Evolutionary conservation across 345 rosid species (phyloP).

Genomic region (Conringia planisiliqua): DNA sequence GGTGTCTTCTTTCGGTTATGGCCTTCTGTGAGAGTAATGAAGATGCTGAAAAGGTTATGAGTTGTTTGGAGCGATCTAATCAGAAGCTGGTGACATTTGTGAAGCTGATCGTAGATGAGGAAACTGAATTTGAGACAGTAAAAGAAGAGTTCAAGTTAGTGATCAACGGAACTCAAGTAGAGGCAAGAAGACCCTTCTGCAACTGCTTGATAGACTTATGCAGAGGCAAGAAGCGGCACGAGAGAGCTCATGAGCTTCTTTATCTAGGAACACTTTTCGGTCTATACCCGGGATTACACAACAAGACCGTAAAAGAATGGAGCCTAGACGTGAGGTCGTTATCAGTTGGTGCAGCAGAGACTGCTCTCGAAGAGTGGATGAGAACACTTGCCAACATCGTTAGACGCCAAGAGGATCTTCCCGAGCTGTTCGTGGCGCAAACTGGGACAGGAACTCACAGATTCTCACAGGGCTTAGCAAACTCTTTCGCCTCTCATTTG

Average conservation of each 20-base stretch:
- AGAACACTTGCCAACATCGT: constrained; percentile 57
- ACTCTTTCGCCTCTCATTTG: constrained; percentile 66
- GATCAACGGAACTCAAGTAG: constrained; percentile 51
- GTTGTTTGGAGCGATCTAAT: constrained; percentile 66
- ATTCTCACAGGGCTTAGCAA: constrained; percentile 75
- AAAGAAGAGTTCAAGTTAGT: constrained; percentile 63
- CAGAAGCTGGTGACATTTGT: constrained; percentile 54
- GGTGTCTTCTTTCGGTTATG: constrained; percentile 77
- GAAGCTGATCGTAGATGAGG: constrained; percentile 47
- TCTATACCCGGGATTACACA: constrained; percentile 73
- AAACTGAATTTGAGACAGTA: constrained; percentile 41
- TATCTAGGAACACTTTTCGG: constrained; percentile 79
- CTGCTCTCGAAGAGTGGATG: constrained; percentile 94
- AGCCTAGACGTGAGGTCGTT: constrained; percentile 78
- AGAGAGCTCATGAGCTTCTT: constrained; percentile 82
- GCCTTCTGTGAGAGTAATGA: constrained; percentile 55
- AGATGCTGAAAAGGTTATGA: constrained; percentile 58
- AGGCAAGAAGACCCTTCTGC: constrained; percentile 83
- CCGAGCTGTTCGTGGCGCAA: constrained; percentile 66
- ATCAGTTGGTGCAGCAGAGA: constrained; percentile 81
- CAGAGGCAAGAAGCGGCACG: constrained; percentile 45
- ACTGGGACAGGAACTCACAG: constrained; percentile 84
- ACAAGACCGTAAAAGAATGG: constrained; percentile 70
- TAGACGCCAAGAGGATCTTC: constrained; percentile 63
- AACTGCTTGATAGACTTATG: constrained; percentile 90